phyloP scores from a whole-genome alignment of 2,329 filamentous ascomycete genomes.

The Chaetomiaceae sp. region DNA sequence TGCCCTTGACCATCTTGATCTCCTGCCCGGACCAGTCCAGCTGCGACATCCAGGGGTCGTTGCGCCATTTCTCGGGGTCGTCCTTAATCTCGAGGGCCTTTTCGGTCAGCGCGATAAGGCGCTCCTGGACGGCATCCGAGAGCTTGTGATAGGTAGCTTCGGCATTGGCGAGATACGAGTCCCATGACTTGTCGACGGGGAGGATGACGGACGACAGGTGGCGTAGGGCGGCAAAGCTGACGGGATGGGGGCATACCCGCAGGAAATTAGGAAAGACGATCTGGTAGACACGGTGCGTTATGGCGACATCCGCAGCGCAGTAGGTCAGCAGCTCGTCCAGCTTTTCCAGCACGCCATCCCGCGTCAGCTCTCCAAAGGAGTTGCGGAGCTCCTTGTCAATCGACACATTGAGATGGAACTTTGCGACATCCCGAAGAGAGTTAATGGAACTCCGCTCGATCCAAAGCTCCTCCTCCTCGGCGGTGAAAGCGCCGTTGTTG shows the following conservation, averaged over 20 bases:
- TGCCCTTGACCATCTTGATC: constrained; percentile 84
- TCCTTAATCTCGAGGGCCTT: constrained; percentile 72
- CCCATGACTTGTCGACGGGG: constrained; percentile 84
- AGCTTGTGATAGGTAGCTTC: constrained; percentile 79
- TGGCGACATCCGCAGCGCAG: constrained; percentile 87
- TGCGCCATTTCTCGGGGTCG: constrained; percentile 62
- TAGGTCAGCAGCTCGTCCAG: constrained; percentile 85
- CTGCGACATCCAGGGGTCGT: constrained; percentile 87
- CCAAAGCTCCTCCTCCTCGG: constrained; percentile 94
- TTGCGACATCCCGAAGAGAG: constrained; percentile 88
- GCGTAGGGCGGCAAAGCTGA: constrained; percentile 90
- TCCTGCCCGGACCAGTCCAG: constrained; percentile 95
- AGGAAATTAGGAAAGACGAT: constrained; percentile 90
- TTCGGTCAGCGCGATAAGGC: constrained; percentile 68
- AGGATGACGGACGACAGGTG: constrained; percentile 93
- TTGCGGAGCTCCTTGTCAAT: constrained; percentile 88
- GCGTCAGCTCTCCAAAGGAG: constrained; percentile 78
- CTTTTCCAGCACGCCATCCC: constrained; percentile 63
- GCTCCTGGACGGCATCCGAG: constrained; percentile 70
- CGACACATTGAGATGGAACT: constrained; percentile 87
- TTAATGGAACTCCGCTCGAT: constrained; percentile 92
- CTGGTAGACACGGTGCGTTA: constrained; percentile 92
- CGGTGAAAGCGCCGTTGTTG: constrained; percentile 59
- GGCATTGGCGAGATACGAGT: constrained; percentile 75
- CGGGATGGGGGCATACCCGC: constrained; percentile 87